Conservation (phyloP, 2,329 filamentous ascomycete species). For the Colletotrichum tropicale region DNA sequence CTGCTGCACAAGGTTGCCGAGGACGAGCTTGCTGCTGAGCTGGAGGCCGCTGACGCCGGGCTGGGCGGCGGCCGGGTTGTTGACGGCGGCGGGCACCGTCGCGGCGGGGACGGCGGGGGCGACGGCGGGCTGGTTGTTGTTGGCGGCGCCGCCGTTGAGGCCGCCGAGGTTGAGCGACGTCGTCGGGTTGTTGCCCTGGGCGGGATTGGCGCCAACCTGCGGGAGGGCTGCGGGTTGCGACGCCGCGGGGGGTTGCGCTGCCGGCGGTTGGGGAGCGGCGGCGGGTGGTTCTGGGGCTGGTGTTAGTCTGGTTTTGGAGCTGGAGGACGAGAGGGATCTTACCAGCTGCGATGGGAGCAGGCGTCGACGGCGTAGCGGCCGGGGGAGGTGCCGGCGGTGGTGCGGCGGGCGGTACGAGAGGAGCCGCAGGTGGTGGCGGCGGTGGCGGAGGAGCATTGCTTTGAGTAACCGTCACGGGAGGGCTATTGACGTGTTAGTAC, state of each 20-base stretch:
- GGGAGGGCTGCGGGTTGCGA: background rate
- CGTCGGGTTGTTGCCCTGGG: conserved; percentile 19
- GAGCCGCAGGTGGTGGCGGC: background rate
- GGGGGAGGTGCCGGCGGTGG: background rate
- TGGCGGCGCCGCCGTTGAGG: conserved; percentile 3
- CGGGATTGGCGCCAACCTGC: conserved; percentile 2
- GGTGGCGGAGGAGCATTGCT: conserved; percentile 13
- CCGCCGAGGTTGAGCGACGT: conserved; percentile 26
- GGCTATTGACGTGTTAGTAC: background rate
- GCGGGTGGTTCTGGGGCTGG: background rate
- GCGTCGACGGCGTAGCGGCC: background rate
- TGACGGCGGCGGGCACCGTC: conserved; percentile 22
- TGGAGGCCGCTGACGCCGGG: conserved; percentile 41
- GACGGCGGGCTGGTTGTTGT: background rate
- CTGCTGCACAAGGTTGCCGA: conserved; percentile 43
- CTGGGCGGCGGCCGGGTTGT: conserved; percentile 18
- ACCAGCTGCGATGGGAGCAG: conserved; percentile 9
- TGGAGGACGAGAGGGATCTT: background rate
- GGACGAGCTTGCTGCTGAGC: conserved; percentile 45
- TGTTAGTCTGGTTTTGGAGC: background rate
- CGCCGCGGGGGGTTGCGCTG: background rate
- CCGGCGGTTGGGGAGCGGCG: background rate
- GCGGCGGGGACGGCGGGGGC: conserved; percentile 19
- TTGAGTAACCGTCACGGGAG: background rate
- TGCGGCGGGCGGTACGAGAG: background rate